A percentile compares a stretch with the other conserved stretches of the same genome.
These are phyloP conservation scores for Spiromastix sp. DNA, from an alignment of 2,329 filamentous ascomycete species.

Conservation along the genomic window DNA sequence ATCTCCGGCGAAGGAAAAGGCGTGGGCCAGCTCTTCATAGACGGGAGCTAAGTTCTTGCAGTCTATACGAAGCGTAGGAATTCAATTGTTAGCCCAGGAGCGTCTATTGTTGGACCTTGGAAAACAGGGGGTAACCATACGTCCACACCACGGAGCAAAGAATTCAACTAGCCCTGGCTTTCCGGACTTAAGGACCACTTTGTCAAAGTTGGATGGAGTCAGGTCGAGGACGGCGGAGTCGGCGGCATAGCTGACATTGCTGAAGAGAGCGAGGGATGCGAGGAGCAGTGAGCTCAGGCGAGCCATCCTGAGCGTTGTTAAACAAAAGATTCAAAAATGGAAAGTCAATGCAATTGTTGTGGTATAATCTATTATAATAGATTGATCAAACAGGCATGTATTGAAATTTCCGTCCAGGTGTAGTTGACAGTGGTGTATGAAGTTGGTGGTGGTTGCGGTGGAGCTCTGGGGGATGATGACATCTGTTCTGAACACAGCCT, in stretches of 20 bases:
- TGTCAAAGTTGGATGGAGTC: conserved; percentile 82
- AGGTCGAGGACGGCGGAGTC: conserved; percentile 84
- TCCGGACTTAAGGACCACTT: conserved; percentile 76
- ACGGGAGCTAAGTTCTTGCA: conserved; percentile 95
- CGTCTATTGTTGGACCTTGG: too few relatives aligned
- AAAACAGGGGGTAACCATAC: too few relatives aligned
- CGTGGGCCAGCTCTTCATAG: conserved; percentile 77
- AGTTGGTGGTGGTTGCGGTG: too few relatives aligned
- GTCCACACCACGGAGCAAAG: conserved; percentile 97
- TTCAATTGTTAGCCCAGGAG: too few relatives aligned
- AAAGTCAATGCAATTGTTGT: background rate
- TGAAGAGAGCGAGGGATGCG: conserved; percentile 35
- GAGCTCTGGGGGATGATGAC: too few relatives aligned
- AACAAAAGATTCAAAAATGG: conserved; percentile 1
- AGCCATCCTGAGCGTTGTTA: conserved; percentile 27
- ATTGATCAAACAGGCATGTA: too few relatives aligned
- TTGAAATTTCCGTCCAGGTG: background rate
- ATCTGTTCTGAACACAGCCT: too few relatives aligned
- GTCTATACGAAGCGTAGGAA: too few relatives aligned
- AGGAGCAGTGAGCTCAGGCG: conserved; percentile 37
- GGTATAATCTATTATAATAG: too few relatives aligned
- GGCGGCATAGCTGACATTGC: conserved; percentile 51
- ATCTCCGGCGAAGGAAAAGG: conserved; percentile 62
- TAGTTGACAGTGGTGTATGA: background rate
- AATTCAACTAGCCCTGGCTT: conserved; percentile 97